A percentile compares a stretch with the other conserved stretches of the same genome.
These are phyloP conservation scores for Fusarium miscanthi DNA, from an alignment of 2,329 filamentous ascomycete genomes.

Conservation along the genomic window DNA sequence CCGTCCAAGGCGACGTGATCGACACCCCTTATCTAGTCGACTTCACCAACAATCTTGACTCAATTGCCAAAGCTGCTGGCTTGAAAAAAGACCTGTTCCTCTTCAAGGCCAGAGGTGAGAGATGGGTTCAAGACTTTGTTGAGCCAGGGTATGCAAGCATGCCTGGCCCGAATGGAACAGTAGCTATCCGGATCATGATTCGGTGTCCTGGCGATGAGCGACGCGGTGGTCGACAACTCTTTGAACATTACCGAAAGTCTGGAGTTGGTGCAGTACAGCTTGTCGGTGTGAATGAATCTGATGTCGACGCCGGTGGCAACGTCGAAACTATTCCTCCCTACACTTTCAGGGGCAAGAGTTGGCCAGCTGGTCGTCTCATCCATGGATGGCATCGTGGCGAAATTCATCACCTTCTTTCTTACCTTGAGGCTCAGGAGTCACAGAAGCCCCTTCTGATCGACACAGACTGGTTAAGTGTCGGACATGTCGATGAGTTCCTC, in stretches of 20 bases:
- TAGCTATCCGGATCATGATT: conserved; percentile 48
- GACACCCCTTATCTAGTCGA: background rate
- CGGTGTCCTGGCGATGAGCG: conserved; percentile 43
- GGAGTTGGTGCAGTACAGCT: conserved; percentile 46
- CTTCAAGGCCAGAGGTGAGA: conserved; percentile 37
- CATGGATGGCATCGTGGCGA: background rate
- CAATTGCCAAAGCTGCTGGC: background rate
- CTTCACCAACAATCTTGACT: background rate
- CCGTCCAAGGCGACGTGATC: background rate
- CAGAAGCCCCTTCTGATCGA: conserved; percentile 50
- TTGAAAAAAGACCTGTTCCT: conserved; percentile 6
- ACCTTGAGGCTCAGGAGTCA: conserved; percentile 48
- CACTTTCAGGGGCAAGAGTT: background rate
- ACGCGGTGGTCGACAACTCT: conserved; percentile 46
- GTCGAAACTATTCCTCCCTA: conserved; percentile 42
- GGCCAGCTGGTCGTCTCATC: background rate
- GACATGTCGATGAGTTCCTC: conserved; percentile 45
- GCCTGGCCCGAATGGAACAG: conserved; percentile 49
- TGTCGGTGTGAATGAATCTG: too few relatives aligned
- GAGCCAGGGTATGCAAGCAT: conserved; percentile 54
- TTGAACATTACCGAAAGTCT: conserved; percentile 39
- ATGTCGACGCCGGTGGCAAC: conserved; percentile 36
- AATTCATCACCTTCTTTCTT: conserved; percentile 28
- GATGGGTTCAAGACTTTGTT: conserved; percentile 54
- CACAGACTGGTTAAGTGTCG: conserved; percentile 37